These are phyloP conservation scores for Hypoxylon sp. DNA, from an alignment of 2,329 filamentous ascomycete species.

Conservation along the genomic window DNA sequence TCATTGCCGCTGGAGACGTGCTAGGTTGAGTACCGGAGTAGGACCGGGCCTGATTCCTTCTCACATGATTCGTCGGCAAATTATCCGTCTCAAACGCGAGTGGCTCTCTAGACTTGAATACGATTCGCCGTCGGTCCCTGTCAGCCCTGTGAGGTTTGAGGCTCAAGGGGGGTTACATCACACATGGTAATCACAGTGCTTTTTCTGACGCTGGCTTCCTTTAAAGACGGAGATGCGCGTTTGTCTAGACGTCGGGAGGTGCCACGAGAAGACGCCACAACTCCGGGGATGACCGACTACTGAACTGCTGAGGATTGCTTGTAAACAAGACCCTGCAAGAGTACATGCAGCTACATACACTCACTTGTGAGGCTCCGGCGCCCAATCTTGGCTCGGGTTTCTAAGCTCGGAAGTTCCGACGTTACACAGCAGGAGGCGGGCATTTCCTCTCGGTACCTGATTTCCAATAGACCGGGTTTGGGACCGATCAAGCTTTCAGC, in stretches of 20 bases:
- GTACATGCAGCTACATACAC: conserved; percentile 31
- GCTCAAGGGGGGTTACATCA: conserved; percentile 43
- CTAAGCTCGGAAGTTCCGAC: conserved; percentile 39
- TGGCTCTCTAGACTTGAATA: conserved; percentile 26
- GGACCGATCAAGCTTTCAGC: conserved; percentile 29
- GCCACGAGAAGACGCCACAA: conserved; percentile 13
- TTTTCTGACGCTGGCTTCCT: conserved; percentile 9
- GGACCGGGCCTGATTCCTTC: conserved; percentile 19
- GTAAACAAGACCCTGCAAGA: conserved; percentile 20
- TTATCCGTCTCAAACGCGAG: conserved; percentile 36
- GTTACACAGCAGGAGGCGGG: conserved; percentile 43
- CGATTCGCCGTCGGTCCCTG: conserved; percentile 30
- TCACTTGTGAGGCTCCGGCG: conserved; percentile 40
- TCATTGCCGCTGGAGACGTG: conserved; percentile 23
- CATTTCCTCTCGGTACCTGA: conserved; percentile 39
- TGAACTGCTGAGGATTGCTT: conserved; percentile 11
- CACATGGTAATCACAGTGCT: conserved; percentile 34
- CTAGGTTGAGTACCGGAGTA: conserved; percentile 31
- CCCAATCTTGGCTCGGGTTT: conserved; percentile 41
- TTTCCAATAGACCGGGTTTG: conserved; percentile 34
- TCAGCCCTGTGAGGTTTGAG: conserved; percentile 44
- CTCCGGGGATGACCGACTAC: conserved; percentile 35
- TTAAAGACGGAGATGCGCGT: conserved; percentile 35
- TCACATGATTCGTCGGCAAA: conserved; percentile 37
- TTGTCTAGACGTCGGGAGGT: conserved; percentile 16